phyloP scores from a whole-genome alignment of 352 stramenopile species.

The Blastocystis sp. region DNA sequence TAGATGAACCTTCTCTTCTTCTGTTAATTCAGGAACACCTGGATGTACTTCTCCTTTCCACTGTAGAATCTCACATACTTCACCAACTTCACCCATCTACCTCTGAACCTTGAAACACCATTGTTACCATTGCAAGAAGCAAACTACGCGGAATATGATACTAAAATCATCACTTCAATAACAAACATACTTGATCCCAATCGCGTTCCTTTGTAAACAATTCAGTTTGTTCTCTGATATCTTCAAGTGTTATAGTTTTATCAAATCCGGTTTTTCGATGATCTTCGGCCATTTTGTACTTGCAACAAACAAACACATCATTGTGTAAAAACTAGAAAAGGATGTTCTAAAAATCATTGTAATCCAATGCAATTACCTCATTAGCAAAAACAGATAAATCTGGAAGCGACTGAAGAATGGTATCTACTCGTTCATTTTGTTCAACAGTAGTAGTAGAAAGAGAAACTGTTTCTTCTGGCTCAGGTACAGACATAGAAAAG shows the following conservation, averaged over 20 bases:
- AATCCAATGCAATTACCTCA: background rate
- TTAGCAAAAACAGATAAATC: slow-evolving; percentile 16
- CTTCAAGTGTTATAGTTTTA: slow-evolving; percentile 62
- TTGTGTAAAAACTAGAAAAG: background rate
- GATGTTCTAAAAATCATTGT: background rate
- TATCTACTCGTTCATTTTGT: background rate
- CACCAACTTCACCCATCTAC: slow-evolving; percentile 79
- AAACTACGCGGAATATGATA: slow-evolving; percentile 84
- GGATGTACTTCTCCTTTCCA: slow-evolving; percentile 77
- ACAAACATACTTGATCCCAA: slow-evolving; percentile 67
- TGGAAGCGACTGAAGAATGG: background rate
- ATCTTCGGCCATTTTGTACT: slow-evolving; percentile 12
- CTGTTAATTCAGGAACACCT: slow-evolving; percentile 69
- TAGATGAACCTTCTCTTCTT: slow-evolving; percentile 78
- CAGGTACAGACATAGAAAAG: background rate
- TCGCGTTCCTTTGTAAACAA: slow-evolving; percentile 71
- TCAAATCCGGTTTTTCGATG: slow-evolving; percentile 41
- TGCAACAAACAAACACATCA: background rate
- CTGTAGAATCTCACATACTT: slow-evolving; percentile 88
- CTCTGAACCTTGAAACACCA: background rate
- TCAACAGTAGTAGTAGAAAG: background rate
- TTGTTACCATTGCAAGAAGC: slow-evolving; percentile 77
- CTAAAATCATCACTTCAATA: background rate
- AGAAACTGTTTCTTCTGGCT: background rate
- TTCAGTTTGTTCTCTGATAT: slow-evolving; percentile 59